Percentiles rank a stretch among this genome's conserved stretches.
phyloP scores from a whole-genome alignment of 768 basidiomycete species.

The Termitomyces sp. region DNA sequence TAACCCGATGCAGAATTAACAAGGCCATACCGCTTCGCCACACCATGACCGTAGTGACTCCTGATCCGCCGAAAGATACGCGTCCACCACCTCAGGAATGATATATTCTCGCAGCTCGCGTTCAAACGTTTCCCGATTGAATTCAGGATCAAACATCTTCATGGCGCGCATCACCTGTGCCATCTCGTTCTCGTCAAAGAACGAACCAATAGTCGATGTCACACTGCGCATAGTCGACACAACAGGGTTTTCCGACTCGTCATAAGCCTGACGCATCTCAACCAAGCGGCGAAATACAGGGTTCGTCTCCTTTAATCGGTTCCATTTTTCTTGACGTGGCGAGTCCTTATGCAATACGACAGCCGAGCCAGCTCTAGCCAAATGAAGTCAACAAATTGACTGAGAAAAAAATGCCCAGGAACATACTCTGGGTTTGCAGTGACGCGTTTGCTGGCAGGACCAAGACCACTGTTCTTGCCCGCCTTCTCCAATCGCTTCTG shows the following conservation, averaged over 20 bases:
- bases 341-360: constrained; percentile 84
- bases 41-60: constrained; percentile 89
- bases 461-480: constrained; percentile 65
- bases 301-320: constrained; percentile 74
- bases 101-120: constrained; percentile 95
- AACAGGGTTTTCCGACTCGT: constrained; percentile 92
- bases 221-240: constrained; percentile 79
- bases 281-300: constrained; percentile 64
- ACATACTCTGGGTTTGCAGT: constrained; percentile 81
- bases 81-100: constrained; percentile 96
- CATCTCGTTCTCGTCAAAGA: constrained; percentile 97
- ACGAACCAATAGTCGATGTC: constrained; percentile 81
- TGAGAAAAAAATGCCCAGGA: neutral
- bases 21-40: constrained; percentile 79
- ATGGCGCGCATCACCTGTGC: constrained; percentile 91
- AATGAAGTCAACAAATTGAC: constrained; percentile 2
- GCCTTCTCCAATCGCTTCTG: constrained; percentile 83
- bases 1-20: neutral
- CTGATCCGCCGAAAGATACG: constrained; percentile 87
- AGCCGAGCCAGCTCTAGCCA: constrained; percentile 75
- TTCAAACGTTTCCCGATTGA: constrained; percentile 84
- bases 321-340: constrained; percentile 78
- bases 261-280: constrained; percentile 66
- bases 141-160: constrained; percentile 84
- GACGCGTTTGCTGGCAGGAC: constrained; percentile 46